phyloP scores from a whole-genome alignment of 352 stramenopile species.

The Elongisporangium anandrum region DNA sequence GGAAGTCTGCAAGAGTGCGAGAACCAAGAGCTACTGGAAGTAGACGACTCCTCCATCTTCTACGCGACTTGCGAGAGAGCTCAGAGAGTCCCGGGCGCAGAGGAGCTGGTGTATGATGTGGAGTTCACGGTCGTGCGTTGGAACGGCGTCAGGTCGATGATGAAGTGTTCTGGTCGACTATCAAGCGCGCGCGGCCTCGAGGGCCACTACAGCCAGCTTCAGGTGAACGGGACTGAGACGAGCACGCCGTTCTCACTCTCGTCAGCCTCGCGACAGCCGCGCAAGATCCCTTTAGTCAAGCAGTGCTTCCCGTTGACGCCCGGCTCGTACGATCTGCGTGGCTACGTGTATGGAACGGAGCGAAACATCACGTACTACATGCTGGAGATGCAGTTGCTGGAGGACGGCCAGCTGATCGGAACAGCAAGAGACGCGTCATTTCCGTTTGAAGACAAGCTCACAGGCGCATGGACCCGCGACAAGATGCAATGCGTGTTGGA shows the following conservation, averaged over 20 bases:
- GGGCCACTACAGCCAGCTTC: not conserved
- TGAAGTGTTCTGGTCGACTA: conserved; percentile 12
- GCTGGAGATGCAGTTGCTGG: conserved; percentile 41
- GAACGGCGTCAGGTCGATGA: conserved; percentile 12
- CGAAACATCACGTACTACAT: conserved; percentile 23
- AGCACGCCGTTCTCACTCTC: conserved; percentile 28
- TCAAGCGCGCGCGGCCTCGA: conserved; percentile 1
- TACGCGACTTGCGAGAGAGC: conserved; percentile 9
- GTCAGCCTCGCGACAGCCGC: not conserved
- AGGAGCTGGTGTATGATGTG: conserved; percentile 2
- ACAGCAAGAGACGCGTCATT: conserved; percentile 45
- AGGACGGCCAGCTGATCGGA: conserved; percentile 33
- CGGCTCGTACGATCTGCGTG: conserved; percentile 38
- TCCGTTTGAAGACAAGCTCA: conserved; percentile 36
- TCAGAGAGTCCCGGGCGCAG: not conserved
- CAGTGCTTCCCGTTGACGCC: conserved; percentile 37
- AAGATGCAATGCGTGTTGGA: conserved; percentile 42
- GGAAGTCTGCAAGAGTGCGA: too few relatives aligned
- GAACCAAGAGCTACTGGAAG: not conserved
- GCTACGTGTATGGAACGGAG: conserved; percentile 51
- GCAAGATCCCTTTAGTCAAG: conserved; percentile 12
- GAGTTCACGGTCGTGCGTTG: conserved; percentile 47
- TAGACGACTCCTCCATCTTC: conserved; percentile 2
- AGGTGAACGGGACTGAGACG: conserved; percentile 7
- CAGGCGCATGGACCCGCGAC: conserved; percentile 39